Evolutionary conservation across 192 early-diverging fungal genomes (phyloP).

Genomic region (Dispira parvispora): DNA sequence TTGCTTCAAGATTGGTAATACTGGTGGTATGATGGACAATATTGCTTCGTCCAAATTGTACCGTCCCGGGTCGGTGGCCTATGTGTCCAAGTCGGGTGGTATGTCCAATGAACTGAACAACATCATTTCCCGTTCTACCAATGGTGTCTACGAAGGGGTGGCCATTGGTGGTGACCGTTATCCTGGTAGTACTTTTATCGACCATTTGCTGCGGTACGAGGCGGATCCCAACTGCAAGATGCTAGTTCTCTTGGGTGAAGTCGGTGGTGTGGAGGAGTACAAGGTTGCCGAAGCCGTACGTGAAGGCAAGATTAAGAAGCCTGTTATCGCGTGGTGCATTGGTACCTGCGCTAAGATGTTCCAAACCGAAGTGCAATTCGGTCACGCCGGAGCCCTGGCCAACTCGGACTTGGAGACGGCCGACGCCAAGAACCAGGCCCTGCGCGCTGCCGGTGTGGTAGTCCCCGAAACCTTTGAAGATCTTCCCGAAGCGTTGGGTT

Average conservation of each 20-base stretch:
- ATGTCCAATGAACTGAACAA: conserved; percentile 99
- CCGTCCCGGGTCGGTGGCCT: conserved; percentile 88
- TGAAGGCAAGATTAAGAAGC: conserved; percentile 82
- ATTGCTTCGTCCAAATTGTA: conserved; percentile 96
- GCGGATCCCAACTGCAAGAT: conserved; percentile 86
- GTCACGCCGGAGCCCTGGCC: conserved; percentile 92
- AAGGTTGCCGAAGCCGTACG: conserved; percentile 80
- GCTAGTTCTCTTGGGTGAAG: conserved; percentile 88
- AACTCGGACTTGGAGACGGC: conserved; percentile 94
- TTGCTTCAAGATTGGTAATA: conserved; percentile 99
- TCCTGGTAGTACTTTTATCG: conserved; percentile 95
- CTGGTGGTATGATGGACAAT: conserved; percentile 99
- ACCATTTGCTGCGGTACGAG: conserved; percentile 92
- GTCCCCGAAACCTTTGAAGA: conserved; percentile 96
- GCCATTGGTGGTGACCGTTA: conserved; percentile 98
- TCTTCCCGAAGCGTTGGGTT: conserved; percentile 60
- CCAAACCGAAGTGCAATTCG: conserved; percentile 96
- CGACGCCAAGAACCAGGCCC: conserved; percentile 83
- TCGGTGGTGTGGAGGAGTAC: conserved; percentile 97
- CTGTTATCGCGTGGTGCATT: conserved; percentile 99
- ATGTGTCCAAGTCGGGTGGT: conserved; percentile 97
- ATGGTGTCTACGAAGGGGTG: conserved; percentile 97
- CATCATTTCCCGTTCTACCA: conserved; percentile 88
- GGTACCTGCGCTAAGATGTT: conserved; percentile 99
- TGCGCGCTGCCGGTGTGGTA: conserved; percentile 70